Percentiles rank a stretch among this genome's conserved stretches.
These are phyloP conservation scores for Eleusine coracana DNA, from an alignment of 176 grass and related monocot species.

Conservation along the genomic window DNA sequence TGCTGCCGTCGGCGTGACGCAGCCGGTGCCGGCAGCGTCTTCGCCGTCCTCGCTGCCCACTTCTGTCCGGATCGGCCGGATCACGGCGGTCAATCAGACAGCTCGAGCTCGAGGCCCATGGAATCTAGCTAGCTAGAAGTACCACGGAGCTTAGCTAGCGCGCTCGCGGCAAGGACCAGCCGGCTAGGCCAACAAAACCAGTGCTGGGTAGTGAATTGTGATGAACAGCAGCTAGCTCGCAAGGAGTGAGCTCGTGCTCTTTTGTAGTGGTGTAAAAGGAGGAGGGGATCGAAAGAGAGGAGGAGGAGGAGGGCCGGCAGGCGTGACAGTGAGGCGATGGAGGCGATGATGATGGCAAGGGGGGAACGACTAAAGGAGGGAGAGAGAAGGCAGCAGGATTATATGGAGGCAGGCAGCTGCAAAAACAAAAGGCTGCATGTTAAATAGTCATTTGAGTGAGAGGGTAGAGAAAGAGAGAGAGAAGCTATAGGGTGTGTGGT, in stretches of 20 bases:
- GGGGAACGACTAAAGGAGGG: slow-evolving; percentile 36
- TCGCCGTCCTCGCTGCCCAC: neutral
- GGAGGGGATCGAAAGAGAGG: slow-evolving; percentile 1
- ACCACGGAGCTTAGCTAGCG: neutral
- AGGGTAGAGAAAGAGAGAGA: slow-evolving; percentile 9
- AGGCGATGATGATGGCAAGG: slow-evolving; percentile 61
- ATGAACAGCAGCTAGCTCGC: slow-evolving; percentile 6
- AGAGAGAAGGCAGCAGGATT: slow-evolving; percentile 62
- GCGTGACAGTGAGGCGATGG: slow-evolving; percentile 54
- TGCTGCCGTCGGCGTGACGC: slow-evolving; percentile 35
- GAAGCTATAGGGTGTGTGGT: neutral
- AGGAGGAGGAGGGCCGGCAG: slow-evolving; percentile 29
- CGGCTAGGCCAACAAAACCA: neutral
- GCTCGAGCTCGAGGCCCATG: slow-evolving; percentile 62
- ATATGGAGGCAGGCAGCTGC: slow-evolving; percentile 61
- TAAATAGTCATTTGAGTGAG: slow-evolving; percentile 62
- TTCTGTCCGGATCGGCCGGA: slow-evolving; percentile 47
- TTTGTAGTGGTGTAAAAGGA: slow-evolving; percentile 41
- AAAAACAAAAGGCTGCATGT: slow-evolving; percentile 52
- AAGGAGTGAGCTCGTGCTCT: neutral
- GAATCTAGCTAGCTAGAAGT: neutral
- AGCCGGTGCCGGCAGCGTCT: slow-evolving; percentile 31
- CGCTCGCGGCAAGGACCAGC: neutral
- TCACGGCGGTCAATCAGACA: slow-evolving; percentile 48
- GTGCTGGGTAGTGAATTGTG: neutral